These are phyloP conservation scores for Aspergillus ellipticus DNA, from an alignment of 495 filamentous ascomycete species.

Conservation along the genomic window DNA sequence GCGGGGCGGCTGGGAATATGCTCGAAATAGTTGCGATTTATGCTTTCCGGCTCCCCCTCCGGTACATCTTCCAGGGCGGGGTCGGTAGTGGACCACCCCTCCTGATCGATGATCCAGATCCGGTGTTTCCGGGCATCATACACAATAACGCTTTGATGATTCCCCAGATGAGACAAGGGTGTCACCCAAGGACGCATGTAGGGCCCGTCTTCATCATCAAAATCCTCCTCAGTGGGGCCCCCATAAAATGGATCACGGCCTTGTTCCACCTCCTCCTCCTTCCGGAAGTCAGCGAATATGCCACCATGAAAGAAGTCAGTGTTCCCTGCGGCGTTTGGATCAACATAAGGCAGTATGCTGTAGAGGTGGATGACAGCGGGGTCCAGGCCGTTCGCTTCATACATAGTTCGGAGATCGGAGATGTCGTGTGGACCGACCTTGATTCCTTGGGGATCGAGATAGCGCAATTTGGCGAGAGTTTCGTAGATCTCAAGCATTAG, in stretches of 20 bases:
- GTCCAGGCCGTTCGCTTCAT: not conserved
- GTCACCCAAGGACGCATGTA: conserved; percentile 11
- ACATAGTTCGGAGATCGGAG: not conserved
- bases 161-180: not conserved
- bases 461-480: conserved; percentile 3
- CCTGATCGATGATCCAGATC: conserved; percentile 8
- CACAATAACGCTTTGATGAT: conserved; percentile 8
- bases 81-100: conserved; percentile 1
- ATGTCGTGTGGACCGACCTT: not conserved
- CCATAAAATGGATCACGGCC: conserved; percentile 4
- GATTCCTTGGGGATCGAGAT: not conserved
- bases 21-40: conserved; percentile 1
- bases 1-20: conserved; percentile 1
- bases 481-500: not conserved
- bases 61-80: not conserved
- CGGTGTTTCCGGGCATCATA: conserved; percentile 1
- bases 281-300: not conserved
- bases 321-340: not conserved
- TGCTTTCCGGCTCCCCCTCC: not conserved
- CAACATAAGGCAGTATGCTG: not conserved
- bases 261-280: not conserved
- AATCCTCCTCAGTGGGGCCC: not conserved
- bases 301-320: not conserved
- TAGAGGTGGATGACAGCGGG: not conserved
- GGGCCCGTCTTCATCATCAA: conserved; percentile 2